phyloP scores from a whole-genome alignment of 257 asterid genomes.

The Ehretia macrophylla region DNA sequence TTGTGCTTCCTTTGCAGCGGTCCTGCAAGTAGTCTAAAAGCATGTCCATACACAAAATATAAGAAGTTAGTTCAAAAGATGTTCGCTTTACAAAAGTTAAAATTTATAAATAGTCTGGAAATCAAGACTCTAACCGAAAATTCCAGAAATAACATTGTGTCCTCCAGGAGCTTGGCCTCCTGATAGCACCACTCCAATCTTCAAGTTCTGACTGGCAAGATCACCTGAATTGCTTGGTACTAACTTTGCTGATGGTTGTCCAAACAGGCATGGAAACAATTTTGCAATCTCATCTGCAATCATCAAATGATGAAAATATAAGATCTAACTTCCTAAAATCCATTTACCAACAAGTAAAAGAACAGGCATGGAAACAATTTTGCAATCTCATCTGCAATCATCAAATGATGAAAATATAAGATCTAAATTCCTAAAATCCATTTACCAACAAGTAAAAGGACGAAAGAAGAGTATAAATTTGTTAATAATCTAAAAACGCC shows the following conservation, averaged over 20 bases:
- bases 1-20: conserved; percentile 75
- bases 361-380: conserved; percentile 76
- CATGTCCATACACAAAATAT: conserved; percentile 8
- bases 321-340: background rate
- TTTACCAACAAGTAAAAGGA: background rate
- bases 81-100: background rate
- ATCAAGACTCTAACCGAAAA: conserved; percentile 53
- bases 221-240: conserved; percentile 55
- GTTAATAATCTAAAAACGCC: no score
- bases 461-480: background rate
- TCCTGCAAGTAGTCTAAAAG: conserved; percentile 86
- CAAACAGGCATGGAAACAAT: conserved; percentile 73
- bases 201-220: conserved; percentile 35
- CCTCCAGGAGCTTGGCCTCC: conserved; percentile 99
- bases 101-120: background rate
- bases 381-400: conserved; percentile 75
- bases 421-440: background rate
- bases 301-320: conserved; percentile 8
- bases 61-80: background rate
- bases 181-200: conserved; percentile 89
- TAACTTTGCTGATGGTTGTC: conserved; percentile 83
- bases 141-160: conserved; percentile 95
- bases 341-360: background rate
- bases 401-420: conserved; percentile 3
- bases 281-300: conserved; percentile 84